A percentile compares a stretch with the other conserved stretches of the same genome.
phyloP scores from a whole-genome alignment of 225 moss, liverwort and hornwort genomes.

The Marchantia polymorpha region DNA sequence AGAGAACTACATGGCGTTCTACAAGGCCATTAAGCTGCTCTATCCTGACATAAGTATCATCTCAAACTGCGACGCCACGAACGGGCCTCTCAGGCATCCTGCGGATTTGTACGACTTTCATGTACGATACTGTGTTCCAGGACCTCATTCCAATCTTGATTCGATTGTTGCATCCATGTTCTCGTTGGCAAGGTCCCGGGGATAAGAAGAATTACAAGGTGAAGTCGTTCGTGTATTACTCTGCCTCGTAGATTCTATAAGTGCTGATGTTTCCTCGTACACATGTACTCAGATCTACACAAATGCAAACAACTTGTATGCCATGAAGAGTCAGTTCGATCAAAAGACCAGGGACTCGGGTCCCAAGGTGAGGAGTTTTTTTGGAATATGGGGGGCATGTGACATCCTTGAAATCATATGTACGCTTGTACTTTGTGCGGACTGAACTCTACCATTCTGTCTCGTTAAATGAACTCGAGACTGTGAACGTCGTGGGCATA shows the following conservation, averaged over 20 bases:
- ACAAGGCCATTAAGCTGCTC: constrained; percentile 69
- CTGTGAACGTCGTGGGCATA: no score
- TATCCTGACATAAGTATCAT: constrained; percentile 82
- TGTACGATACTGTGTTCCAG: constrained; percentile 19
- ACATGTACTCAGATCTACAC: constrained; percentile 43
- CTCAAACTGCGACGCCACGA: constrained; percentile 83
- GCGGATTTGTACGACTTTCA: constrained; percentile 86
- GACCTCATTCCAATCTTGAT: neutral
- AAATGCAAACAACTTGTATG: constrained; percentile 44
- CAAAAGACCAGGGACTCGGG: constrained; percentile 33
- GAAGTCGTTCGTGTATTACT: neutral
- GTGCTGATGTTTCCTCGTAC: neutral
- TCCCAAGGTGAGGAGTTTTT: constrained; percentile 40
- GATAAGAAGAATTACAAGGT: neutral
- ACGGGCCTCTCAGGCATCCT: constrained; percentile 64
- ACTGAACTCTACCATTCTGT: no score
- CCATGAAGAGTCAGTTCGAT: constrained; percentile 56
- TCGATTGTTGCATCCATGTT: neutral
- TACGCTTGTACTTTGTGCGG: no score
- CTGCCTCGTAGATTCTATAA: no score
- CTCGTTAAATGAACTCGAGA: no score
- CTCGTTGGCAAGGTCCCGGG: neutral
- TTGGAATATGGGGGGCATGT: no score
- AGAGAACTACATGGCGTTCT: constrained; percentile 90
- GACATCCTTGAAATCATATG: no score